These are phyloP conservation scores for Saccharomycopsis crataegensis DNA, from an alignment of 1,139 yeast genomes.

Conservation along the genomic window DNA sequence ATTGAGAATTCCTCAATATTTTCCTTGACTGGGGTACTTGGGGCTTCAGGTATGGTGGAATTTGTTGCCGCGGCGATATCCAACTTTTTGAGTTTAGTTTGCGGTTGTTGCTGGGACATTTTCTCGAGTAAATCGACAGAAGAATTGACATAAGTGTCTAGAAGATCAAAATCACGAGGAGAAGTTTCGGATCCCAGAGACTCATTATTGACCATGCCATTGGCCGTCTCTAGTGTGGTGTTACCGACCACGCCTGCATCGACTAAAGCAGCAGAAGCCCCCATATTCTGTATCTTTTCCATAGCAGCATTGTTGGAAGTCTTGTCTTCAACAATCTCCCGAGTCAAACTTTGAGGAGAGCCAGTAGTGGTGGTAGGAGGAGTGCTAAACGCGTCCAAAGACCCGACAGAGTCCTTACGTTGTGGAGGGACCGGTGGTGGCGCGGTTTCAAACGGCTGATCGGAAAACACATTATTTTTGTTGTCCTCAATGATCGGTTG, in stretches of 20 bases:
- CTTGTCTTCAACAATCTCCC: background rate
- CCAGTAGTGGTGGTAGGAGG: slow-evolving; percentile 15
- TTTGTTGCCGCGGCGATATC: background rate
- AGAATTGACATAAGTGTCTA: slow-evolving; percentile 19
- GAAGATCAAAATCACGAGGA: slow-evolving; percentile 12
- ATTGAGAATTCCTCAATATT: background rate
- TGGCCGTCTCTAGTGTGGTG: background rate
- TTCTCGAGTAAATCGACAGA: slow-evolving; percentile 14
- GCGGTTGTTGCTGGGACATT: background rate
- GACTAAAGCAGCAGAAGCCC: slow-evolving; percentile 4
- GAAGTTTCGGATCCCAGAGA: too few species aligned
- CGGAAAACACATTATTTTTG: background rate
- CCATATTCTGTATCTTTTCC: background rate
- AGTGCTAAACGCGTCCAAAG: slow-evolving; percentile 12
- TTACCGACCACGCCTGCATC: slow-evolving; percentile 1
- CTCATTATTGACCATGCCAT: background rate
- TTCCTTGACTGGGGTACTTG: slow-evolving; percentile 2
- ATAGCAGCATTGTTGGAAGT: background rate
- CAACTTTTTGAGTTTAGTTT: background rate
- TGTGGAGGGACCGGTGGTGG: background rate
- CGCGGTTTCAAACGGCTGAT: too few species aligned
- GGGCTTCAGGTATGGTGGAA: background rate
- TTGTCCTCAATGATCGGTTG: background rate
- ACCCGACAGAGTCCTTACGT: slow-evolving; percentile 10
- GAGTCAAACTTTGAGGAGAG: slow-evolving; percentile 1